Base-by-base conservation (phyloP, 2,329 filamentous ascomycete species). In the Magnaporthiopsis rhizophila region DNA sequence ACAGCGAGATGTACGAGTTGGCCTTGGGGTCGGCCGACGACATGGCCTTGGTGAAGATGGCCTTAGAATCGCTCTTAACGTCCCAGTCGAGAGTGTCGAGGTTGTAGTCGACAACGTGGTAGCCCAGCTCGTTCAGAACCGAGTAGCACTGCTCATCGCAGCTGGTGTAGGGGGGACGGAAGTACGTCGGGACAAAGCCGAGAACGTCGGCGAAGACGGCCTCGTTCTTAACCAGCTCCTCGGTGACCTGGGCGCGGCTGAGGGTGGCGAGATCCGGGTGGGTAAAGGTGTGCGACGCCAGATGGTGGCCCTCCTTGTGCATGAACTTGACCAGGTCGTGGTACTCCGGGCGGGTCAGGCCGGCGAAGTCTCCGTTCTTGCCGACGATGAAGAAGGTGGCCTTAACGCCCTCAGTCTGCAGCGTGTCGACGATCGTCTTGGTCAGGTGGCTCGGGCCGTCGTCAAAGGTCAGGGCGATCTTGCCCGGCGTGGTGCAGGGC, bases 321-420 rank as follows among this genome's bases (percentile, higher is more conserved):
- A 81, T 80, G 66, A 82, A 80, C 57, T 70, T 68, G 45, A 38
- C 15, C 61, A 79, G 72, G 24, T 77, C 68, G n/a, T 61, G 63
- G 34, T 62, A 58, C 34, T 36, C 8, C 9, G 62, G 24, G 13
- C 24, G 58, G 1, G 36, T 32, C 30, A 62, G 50, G 38, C 45
- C 61, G 58, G 64, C 61, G 59, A 63, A 61, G 45, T 74, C 76
- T 3, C 75, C 69, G 72, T 83, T 85, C 72, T 80, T 83, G 8
- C 83, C 83, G 12, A 80, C 84, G 66, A 89, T 79, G 73, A 89
- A 89, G 73, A 90, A 90, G 2, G 88, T 89, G 1, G 85, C 87
- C 68, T 84, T 87, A 21, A 84, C 86, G 34, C 81, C 77, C 70
- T 88, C 1, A 12, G 69, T 70, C 65, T 80, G 79, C 59, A 90